Base-by-base conservation (phyloP, 768 basidiomycete species). In the Kondoa malvinella region DNA sequence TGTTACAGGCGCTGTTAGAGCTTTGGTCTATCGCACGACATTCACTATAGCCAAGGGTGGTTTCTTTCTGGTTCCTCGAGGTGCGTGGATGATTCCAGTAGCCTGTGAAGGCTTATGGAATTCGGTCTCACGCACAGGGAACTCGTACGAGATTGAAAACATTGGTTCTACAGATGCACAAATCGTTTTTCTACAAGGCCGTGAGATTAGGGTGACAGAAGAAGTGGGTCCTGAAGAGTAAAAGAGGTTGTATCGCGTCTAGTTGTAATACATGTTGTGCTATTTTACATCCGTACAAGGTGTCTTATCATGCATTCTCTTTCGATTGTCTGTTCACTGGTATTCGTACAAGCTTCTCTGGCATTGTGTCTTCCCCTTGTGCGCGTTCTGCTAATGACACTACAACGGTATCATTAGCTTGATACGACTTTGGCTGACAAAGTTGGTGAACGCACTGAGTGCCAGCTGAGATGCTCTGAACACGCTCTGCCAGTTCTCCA, bases 141-240 rank as follows among this genome's bases (percentile, higher is more conserved):
- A 97, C 76, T 83, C 83, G 8, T 97, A 97, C 76, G 84, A 84
- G 68, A 89, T 97, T 73, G 83, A 88, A 74, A 97, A 96, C 78
- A 86, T 95, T 15, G 60, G 69, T 26, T 50, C 57, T 75, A 72
- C 40, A 67, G 66, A 70, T 29, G 69, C 69, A 3, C 25, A 56
- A 27, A 61, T 70, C 15, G 62, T 68, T 25, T 70, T 70, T 60
- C 57, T 66, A 58, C 69, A 70, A 65, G 61, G 61, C n/a, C 57
- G 66, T 32, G 69, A 69, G 40, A 63, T 63, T 33, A 26, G 64
- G 15, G 29, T 70, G 26, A 56, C 68, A 32, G 69, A 70, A 29
- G 57, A 70, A 33, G 16, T 69, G 12, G 66, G 66, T 14, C 40
- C 26, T 34, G 69, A 63, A 1, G 69, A 64, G 3, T 59, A n/a